phyloP scores from a whole-genome alignment of 108 stramenopile species.

The Seminavis robusta region DNA sequence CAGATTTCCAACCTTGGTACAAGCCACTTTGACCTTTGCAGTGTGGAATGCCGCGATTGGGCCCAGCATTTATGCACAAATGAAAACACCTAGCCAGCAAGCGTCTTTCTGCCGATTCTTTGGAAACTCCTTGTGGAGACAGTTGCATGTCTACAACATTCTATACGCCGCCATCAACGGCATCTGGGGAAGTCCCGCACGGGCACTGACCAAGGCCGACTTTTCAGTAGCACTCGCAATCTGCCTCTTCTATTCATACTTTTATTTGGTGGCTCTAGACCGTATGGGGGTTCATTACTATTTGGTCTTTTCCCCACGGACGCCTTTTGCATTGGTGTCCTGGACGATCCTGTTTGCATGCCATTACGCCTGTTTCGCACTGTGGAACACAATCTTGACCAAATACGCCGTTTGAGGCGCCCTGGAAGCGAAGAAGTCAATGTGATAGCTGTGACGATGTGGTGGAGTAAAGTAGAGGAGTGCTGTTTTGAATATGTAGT shows the following conservation, averaged over 20 bases:
- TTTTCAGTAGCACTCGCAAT: conserved; percentile 43
- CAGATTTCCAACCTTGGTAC: conserved; percentile 65
- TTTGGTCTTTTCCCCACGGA: conserved; percentile 74
- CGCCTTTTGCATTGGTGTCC: no score
- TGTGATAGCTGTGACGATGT: no score
- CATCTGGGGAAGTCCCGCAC: conserved; percentile 31
- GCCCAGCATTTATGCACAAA: conserved; percentile 53
- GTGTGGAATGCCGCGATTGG: conserved; percentile 81
- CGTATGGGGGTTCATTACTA: conserved; percentile 80
- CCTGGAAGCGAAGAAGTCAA: no score
- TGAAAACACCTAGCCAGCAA: conserved; percentile 40
- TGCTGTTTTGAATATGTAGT: no score
- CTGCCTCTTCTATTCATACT: conserved; percentile 40
- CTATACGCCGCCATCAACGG: conserved; percentile 47
- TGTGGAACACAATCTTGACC: no score
- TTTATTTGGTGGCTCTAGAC: conserved; percentile 69
- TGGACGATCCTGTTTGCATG: no score
- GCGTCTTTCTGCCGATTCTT: conserved; percentile 51
- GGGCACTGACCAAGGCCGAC: conserved; percentile 48
- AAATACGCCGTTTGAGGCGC: no score
- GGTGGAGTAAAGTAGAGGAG: no score
- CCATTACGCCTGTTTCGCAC: no score
- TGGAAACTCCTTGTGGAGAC: conserved; percentile 51
- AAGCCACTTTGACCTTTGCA: conserved; percentile 57
- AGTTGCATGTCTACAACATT: conserved; percentile 74